These are phyloP conservation scores for Pseudogymnoascus sp. DNA, from an alignment of 2,329 filamentous ascomycete species.

Conservation along the genomic window DNA sequence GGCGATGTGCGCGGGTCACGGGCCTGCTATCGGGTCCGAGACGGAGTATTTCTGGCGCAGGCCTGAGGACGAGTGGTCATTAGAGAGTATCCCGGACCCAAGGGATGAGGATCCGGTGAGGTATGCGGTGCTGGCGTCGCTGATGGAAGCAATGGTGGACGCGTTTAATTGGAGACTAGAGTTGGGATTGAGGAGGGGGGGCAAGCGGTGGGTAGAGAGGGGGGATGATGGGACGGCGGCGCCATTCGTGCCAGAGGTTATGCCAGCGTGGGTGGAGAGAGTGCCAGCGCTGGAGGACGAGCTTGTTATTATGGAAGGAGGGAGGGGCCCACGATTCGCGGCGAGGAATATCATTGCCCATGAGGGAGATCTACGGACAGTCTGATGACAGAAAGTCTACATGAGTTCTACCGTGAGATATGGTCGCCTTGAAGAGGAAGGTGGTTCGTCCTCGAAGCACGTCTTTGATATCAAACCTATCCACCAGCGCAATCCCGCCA, in stretches of 20 bases:
- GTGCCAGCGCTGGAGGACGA: background rate
- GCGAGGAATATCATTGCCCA: background rate
- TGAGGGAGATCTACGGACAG: conserved; percentile 1
- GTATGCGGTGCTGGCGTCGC: conserved; percentile 25
- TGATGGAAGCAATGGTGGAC: conserved; percentile 22
- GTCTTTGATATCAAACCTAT: background rate
- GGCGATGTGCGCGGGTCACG: conserved; percentile 16
- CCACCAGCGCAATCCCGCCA: background rate
- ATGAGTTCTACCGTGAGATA: background rate
- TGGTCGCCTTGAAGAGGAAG: background rate
- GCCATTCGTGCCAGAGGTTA: conserved; percentile 14
- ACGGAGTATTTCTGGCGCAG: conserved; percentile 27
- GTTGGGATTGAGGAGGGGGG: conserved; percentile 20
- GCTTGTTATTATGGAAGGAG: background rate
- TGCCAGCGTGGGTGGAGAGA: background rate
- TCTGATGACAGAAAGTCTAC: background rate
- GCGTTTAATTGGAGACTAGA: conserved; percentile 26
- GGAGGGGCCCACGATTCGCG: background rate
- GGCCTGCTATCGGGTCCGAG: conserved; percentile 14
- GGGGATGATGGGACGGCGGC: conserved; percentile 15
- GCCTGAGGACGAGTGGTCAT: conserved; percentile 17
- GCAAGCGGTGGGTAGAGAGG: conserved; percentile 14
- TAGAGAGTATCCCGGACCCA: conserved; percentile 24
- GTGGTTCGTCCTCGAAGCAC: background rate
- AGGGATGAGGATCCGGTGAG: conserved; percentile 23